Percentiles rank a stretch among this genome's conserved stretches.
phyloP scores from a whole-genome alignment of 2,329 filamentous ascomycete genomes.

The Exophiala phaeomuriformis region DNA sequence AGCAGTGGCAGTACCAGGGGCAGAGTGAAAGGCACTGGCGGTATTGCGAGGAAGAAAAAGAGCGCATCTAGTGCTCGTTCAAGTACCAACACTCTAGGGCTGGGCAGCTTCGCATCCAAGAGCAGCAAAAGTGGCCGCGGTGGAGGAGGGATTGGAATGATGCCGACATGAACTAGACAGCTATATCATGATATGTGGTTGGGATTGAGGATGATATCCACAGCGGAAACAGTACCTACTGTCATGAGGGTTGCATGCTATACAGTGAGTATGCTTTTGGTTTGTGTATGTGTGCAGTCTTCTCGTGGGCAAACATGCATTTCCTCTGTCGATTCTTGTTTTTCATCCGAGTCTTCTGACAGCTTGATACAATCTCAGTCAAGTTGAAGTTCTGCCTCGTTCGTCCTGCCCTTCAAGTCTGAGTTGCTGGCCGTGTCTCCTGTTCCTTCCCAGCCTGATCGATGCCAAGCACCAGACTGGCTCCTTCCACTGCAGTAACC shows the following conservation, averaged over 20 bases:
- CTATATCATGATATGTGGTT: neutral
- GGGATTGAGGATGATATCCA: neutral
- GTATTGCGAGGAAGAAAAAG: slow-evolving; percentile 13
- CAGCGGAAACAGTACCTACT: neutral
- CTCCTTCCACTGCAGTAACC: slow-evolving; percentile 1
- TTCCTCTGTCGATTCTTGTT: neutral
- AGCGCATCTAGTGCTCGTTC: slow-evolving; percentile 13
- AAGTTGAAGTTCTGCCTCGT: neutral
- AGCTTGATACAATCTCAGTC: neutral
- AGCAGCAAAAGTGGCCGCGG: slow-evolving; percentile 9
- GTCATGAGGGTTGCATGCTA: no score
- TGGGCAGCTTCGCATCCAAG: slow-evolving; percentile 7
- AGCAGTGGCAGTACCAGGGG: slow-evolving; percentile 8
- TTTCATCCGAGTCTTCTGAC: neutral
- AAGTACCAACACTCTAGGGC: slow-evolving; percentile 5
- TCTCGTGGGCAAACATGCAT: neutral
- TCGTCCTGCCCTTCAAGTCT: neutral
- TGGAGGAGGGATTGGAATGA: slow-evolving; percentile 33
- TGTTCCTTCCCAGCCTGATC: neutral
- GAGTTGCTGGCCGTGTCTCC: neutral
- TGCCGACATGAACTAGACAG: slow-evolving; percentile 31
- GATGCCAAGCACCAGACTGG: neutral
- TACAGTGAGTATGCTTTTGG: neutral
- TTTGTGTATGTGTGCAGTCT: neutral
- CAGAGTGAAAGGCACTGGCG: slow-evolving; percentile 4